A percentile compares a stretch with the other conserved stretches of the same genome.
Conservation (phyloP, 768 basidiomycete species). For the Calocera viscosa region DNA sequence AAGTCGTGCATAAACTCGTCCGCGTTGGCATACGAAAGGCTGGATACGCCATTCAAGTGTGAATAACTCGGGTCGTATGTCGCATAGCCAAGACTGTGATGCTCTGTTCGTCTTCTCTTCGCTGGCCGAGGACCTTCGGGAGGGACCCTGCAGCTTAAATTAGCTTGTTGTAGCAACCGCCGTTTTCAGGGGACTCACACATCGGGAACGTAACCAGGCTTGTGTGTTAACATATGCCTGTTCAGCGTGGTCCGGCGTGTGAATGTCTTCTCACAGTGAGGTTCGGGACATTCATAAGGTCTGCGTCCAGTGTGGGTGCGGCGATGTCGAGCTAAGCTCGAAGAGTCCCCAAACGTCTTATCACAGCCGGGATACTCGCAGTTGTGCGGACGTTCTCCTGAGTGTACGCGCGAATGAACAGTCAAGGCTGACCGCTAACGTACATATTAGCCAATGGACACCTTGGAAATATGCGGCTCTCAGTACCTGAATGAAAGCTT, state of each 20-base stretch:
- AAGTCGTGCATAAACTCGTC: slow-evolving; percentile 4
- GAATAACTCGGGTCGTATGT: not conserved
- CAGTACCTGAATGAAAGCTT: slow-evolving; percentile 79
- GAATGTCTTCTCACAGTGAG: slow-evolving; percentile 75
- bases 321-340: slow-evolving; percentile 80
- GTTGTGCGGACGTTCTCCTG: slow-evolving; percentile 82
- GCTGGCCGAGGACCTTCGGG: not conserved
- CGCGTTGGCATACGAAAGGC: not conserved
- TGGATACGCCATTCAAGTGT: not conserved
- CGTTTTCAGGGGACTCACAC: not conserved
- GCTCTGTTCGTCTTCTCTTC: not conserved
- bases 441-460: slow-evolving; percentile 13
- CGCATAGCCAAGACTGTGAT: not conserved
- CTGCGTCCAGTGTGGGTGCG: slow-evolving; percentile 80
- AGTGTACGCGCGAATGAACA: slow-evolving; percentile 80
- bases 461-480: not conserved
- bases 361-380: slow-evolving; percentile 82
- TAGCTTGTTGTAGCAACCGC: not conserved
- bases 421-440: slow-evolving; percentile 73
- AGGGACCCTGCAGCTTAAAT: not conserved
- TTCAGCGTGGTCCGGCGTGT: slow-evolving; percentile 75
- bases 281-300: slow-evolving; percentile 75
- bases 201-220: slow-evolving; percentile 74
- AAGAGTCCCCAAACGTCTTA: slow-evolving; percentile 84
- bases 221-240: slow-evolving; percentile 77